Base-by-base conservation (phyloP, 768 basidiomycete species). In the Panus rudis region DNA sequence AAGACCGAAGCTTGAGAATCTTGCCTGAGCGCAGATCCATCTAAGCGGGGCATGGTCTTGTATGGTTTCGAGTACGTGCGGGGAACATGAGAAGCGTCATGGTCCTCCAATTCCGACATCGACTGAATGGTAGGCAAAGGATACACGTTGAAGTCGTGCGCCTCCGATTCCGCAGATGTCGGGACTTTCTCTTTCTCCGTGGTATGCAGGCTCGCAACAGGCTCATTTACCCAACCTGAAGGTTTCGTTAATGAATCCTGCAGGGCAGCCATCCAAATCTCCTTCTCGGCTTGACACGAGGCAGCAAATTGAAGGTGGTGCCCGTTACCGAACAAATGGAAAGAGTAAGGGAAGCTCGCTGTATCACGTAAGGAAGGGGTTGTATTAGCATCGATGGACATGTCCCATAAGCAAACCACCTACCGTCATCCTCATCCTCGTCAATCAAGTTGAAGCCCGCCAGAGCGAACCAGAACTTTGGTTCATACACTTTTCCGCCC, bases 301-400 rank as follows among this genome's bases (percentile, higher is more conserved):
- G 89, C 88, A 6, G 89, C 89, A 23, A 97, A 65, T 58, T 96
- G 92, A 53, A 94, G 85, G 45, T 79, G 73, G 55, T 88, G 81
- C 5, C 81, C 80, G 41, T 71, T 72, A 33, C 72, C 74, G 8
- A 71, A 75, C 13, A 96, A 65, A 39, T 85, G 81, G 62, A 97
- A 87, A 33, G 64, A 59, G 37, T 79, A 84, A 11, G 92, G 84
- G 6, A 97, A 68, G 50, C 84, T 70, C 34, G 80, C 92, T 96
- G 31, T 28, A 34, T 13, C n/a, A 11, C 20, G 43, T 3, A 13
- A 17, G 23, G 30, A 47, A 22, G 32, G n/a, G 12, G 16, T 30
- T 14, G 19, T 13, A 34, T 25, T 16, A 5, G 37, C 27, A n/a
- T 19, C 16, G 16, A 23, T 39, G 14, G 24, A 27, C 13, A 38